A percentile compares a stretch with the other conserved stretches of the same genome.
Conservation (phyloP, 2,329 filamentous ascomycete genomes). For the Sporothrix inflata region DNA sequence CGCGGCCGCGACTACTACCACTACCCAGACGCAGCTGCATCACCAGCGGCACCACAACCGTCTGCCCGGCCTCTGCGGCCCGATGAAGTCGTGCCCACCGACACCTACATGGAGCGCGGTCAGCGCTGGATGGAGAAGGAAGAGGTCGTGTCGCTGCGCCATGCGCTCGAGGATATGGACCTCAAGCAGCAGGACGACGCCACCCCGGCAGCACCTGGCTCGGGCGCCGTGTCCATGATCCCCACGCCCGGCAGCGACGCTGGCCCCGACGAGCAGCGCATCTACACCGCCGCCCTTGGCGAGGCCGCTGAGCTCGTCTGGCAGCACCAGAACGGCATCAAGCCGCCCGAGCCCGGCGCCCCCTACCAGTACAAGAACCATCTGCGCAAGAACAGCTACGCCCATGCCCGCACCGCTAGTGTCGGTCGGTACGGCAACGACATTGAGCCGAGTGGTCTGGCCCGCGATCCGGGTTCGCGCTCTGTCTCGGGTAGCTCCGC, state of each 20-base stretch:
- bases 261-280: conserved; percentile 58
- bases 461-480: conserved; percentile 47
- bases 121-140: conserved; percentile 81
- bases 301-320: conserved; percentile 80
- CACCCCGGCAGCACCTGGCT: not conserved
- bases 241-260: conserved; percentile 52
- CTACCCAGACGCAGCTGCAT: conserved; percentile 48
- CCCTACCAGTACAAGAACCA: conserved; percentile 71
- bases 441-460: conserved; percentile 51
- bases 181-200: conserved; percentile 43
- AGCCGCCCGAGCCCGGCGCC: conserved; percentile 60
- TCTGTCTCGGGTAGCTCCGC: conserved; percentile 57
- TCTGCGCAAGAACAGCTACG: conserved; percentile 71
- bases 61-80: conserved; percentile 53
- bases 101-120: conserved; percentile 73
- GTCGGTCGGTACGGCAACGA: conserved; percentile 55
- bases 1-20: conserved; percentile 59
- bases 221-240: conserved; percentile 8
- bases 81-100: conserved; percentile 64
- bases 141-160: conserved; percentile 69
- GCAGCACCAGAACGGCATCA: conserved; percentile 68
- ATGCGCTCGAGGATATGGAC: conserved; percentile 75
- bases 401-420: conserved; percentile 66
- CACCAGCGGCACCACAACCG: not conserved
- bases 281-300: conserved; percentile 72